phyloP scores from a whole-genome alignment of 2,329 filamentous ascomycete species.

The Cladobotryum protrusum region DNA sequence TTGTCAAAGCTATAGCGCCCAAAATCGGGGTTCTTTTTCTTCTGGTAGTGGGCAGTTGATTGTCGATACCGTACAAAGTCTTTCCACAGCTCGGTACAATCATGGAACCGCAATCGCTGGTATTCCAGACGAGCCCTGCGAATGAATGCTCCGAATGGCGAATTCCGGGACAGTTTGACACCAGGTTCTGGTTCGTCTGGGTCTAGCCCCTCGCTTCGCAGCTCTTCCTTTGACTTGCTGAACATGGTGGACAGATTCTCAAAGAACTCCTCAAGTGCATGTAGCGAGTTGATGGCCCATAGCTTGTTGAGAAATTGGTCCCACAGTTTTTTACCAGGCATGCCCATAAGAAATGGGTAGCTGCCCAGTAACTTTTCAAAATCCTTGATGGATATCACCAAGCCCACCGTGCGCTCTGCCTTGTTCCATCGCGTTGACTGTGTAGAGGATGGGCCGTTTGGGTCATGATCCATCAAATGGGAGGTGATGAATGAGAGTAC shows the following conservation, averaged over 20 bases:
- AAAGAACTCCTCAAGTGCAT: constrained; percentile 76
- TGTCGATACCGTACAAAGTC: constrained; percentile 75
- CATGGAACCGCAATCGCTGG: constrained; percentile 70
- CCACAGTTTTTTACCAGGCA: constrained; percentile 79
- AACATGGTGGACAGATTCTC: constrained; percentile 52
- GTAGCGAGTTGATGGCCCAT: constrained; percentile 77
- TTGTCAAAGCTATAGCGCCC: constrained; percentile 52
- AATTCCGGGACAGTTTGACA: constrained; percentile 62
- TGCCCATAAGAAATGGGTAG: constrained; percentile 45
- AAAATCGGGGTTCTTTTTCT: constrained; percentile 56
- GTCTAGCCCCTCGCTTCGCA: constrained; percentile 40
- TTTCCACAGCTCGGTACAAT: constrained; percentile 73
- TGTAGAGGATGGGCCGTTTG: constrained; percentile 22
- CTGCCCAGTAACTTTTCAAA: constrained; percentile 53
- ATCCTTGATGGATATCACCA: constrained; percentile 50
- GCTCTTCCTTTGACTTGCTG: constrained; percentile 55
- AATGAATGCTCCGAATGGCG: constrained; percentile 76
- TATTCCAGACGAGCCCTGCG: constrained; percentile 75
- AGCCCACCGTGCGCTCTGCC: constrained; percentile 43
- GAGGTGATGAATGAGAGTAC: constrained; percentile 74
- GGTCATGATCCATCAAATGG: constrained; percentile 52
- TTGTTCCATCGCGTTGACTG: constrained; percentile 37
- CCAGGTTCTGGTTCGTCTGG: constrained; percentile 40
- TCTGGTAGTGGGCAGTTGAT: constrained; percentile 61
- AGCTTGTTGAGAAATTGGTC: constrained; percentile 75